phyloP scores from a whole-genome alignment of 1,139 yeast genomes.

The Pichiaceae sp. region DNA sequence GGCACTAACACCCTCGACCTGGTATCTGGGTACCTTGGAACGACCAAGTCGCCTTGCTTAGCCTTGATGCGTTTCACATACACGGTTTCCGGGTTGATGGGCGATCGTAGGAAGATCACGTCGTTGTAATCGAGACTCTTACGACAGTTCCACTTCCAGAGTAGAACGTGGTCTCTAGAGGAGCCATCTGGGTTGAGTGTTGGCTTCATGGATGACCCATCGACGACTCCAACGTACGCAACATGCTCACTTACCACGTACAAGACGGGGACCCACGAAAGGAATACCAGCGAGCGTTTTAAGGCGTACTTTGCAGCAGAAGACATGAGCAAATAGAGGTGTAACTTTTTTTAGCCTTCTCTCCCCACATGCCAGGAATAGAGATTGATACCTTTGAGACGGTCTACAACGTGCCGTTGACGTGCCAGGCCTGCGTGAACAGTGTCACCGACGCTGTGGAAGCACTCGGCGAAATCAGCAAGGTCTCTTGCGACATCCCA shows the following conservation, averaged over 20 bases:
- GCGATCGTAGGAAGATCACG: slow-evolving; percentile 70
- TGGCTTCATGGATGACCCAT: slow-evolving; percentile 86
- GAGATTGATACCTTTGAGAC: slow-evolving; percentile 26
- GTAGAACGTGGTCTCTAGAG: slow-evolving; percentile 55
- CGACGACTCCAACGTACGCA: slow-evolving; percentile 66
- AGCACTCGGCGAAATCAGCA: slow-evolving; percentile 36
- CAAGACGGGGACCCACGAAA: slow-evolving; percentile 74
- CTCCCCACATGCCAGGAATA: slow-evolving; percentile 15
- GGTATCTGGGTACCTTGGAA: slow-evolving; percentile 61
- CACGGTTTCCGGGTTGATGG: slow-evolving; percentile 63
- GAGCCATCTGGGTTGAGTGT: slow-evolving; percentile 62
- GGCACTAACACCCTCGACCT: slow-evolving; percentile 55
- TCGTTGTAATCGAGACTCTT: slow-evolving; percentile 52
- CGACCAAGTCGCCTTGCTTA: slow-evolving; percentile 56
- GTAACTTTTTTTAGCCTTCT: too few species aligned
- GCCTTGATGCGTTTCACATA: slow-evolving; percentile 76
- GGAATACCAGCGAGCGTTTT: slow-evolving; percentile 21
- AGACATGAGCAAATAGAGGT: not conserved
- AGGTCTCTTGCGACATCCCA: slow-evolving; percentile 43
- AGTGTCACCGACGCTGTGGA: slow-evolving; percentile 47
- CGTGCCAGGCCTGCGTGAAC: slow-evolving; percentile 63
- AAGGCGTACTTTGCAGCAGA: slow-evolving; percentile 11
- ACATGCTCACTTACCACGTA: slow-evolving; percentile 64
- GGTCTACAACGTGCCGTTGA: slow-evolving; percentile 73
- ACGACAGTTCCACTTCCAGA: slow-evolving; percentile 57